Base-by-base conservation (phyloP, 2,329 filamentous ascomycete species). In the Whalleya microplaca region DNA sequence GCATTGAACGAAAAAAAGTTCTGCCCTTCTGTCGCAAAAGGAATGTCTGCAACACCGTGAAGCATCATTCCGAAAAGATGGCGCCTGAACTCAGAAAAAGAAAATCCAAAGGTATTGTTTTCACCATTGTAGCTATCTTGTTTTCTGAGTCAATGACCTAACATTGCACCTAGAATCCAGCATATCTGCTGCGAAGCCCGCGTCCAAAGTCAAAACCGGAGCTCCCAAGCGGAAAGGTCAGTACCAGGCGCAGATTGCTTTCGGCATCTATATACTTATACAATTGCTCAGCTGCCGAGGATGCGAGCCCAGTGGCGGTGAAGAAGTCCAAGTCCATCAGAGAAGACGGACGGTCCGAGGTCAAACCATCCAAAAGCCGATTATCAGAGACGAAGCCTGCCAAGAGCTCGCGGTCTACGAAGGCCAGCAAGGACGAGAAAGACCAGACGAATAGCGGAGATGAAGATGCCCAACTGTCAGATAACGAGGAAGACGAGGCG, bases 291-390 rank as follows among this genome's bases (percentile, higher is more conserved):
- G 77, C 78, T n/a, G 64, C 72, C 58, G 78, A 79, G 29, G 77
- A 80, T 65, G 68, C 73, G n/a, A 78, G 76, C 5, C 76, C 76
- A 44, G 71, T 77, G 52, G 72, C 73, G 18, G 51, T 71, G 49
- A 80, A 80, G 71, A 80, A 80, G 70, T 67, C 77, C 52, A 81
- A 79, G 64, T 68, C 78, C 45, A 71, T 68, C 16, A 76, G 77
- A 67, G 53, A 63, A 29, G 50, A 59, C 7, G 14, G 41, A 10
- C 51, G 47, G 37, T 49, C 45, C 47, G 55, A 73, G 55, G 56
- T 58, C 41, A 66, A 66, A 52, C 51, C 56, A 32, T 45, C 29
- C 40, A 63, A 44, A 14, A 50, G 45, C 16, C 53, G 37, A 48
- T 32, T 19, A 41, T 55, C 18, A 60, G 63, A 61, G 58, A 62